Base-by-base conservation (phyloP, 2,329 filamentous ascomycete genomes). In the Colletotrichum chlorophyti region DNA sequence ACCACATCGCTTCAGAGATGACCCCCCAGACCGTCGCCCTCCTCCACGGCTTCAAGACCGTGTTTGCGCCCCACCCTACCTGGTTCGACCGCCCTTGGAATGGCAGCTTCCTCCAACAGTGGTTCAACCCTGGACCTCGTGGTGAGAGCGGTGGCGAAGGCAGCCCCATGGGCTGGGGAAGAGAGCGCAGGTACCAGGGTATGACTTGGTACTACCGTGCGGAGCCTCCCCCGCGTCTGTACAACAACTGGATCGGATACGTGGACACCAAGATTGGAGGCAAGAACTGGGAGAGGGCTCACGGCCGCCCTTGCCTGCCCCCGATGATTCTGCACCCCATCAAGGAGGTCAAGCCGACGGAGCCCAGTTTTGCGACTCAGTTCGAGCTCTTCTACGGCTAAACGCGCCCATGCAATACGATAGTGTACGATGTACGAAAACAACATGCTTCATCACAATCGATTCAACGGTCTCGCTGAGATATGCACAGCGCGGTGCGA, bases 1-100 rank as follows among this genome's bases (percentile, higher is more conserved):
- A 90, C 66, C 89, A 92, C 68, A 86, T 93, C 66, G 89, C 88
- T 57, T 90, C 90, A 0, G 91, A 94, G 70, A 93, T 94, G 90
- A 90, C 87, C 60, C 86, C 90, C 1, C 87, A 89, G 53, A 89
- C 89, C 0, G 83, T 89, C 23, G 86, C 89, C 0, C 79, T 94
- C 15, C 84, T 92, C 62, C 90, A 95, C 69, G 90, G 91, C 6
- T 78, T 93, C 45, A 94, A 94, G 74, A 86, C 89, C 5, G 88
- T 92, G 4, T 91, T 88, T 67, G 89, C 86, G 10, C 91, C 91
- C 10, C 90, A 93, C 71, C 90, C 91, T 1, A 84, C 93, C 42
- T 93, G 87, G 72, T 91, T 92, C 67, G 90, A 94, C 72, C 84
- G 90, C 60, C 83, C 89, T 46, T 93, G 89, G 89, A 74, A 75